Evolutionary conservation across 805 yeast species (phyloP).

Genomic region (Hanseniaspora mollemarum): DNA sequence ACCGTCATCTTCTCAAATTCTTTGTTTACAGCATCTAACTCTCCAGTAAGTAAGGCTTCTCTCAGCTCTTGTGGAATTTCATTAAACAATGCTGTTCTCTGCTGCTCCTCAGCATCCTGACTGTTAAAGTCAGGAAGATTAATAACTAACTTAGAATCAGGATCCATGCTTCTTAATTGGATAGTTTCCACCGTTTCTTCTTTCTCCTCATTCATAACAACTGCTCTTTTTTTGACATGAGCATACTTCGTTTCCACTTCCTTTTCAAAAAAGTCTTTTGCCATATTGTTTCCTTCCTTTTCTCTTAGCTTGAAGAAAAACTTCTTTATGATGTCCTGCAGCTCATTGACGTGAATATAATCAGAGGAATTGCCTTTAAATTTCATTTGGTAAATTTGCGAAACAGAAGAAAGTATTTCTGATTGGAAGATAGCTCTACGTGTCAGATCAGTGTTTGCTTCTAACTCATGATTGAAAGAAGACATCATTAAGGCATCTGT

Average conservation of each 20-base stretch:
- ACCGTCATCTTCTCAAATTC: conserved; percentile 64
- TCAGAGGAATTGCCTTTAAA: conserved; percentile 23
- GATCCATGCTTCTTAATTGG: conserved; percentile 81
- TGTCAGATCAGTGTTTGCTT: conserved; percentile 44
- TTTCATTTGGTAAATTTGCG: conserved; percentile 32
- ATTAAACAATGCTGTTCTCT: conserved; percentile 43
- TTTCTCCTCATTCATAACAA: conserved; percentile 38
- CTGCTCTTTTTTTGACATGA: conserved; percentile 69
- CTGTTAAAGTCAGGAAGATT: conserved; percentile 52
- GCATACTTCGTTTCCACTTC: conserved; percentile 64
- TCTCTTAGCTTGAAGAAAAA: conserved; percentile 53
- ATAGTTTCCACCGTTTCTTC: conserved; percentile 60
- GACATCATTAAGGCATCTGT: conserved; percentile 88
- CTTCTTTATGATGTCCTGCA: conserved; percentile 42
- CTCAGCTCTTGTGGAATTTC: conserved; percentile 53
- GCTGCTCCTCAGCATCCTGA: conserved; percentile 36
- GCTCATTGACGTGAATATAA: conserved; percentile 27
- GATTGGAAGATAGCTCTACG: conserved; percentile 69
- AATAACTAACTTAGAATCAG: conserved; percentile 61
- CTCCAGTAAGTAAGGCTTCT: conserved; percentile 58
- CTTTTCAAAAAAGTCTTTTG: conserved; percentile 53
- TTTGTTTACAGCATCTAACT: conserved; percentile 67
- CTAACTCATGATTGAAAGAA: conserved; percentile 74
- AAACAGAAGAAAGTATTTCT: conserved; percentile 61
- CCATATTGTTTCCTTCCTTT: conserved; percentile 38